Evolutionary conservation across 2,329 filamentous ascomycete species (phyloP).

Genomic region (Colletotrichum higginsianum): DNA sequence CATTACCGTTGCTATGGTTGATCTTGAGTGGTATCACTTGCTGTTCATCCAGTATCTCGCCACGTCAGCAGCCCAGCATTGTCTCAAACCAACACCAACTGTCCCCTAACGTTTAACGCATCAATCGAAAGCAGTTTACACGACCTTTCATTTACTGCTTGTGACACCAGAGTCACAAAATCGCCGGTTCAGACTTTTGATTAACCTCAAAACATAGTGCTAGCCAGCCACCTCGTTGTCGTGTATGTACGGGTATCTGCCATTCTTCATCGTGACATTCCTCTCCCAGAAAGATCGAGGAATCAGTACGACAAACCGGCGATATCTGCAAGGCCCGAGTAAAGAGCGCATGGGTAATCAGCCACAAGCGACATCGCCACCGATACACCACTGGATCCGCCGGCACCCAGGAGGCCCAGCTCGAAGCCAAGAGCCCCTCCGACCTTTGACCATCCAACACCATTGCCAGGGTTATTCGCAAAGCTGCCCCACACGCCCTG

Average conservation of each 20-base stretch:
- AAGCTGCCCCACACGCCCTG: slow-evolving; percentile 32
- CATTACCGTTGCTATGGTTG: no score
- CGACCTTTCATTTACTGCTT: no score
- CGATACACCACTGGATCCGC: slow-evolving; percentile 4
- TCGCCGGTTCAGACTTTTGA: no score
- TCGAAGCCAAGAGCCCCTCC: slow-evolving; percentile 27
- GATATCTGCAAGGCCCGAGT: neutral
- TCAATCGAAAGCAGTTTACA: no score
- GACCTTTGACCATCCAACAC: slow-evolving; percentile 32
- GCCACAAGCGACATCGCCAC: neutral
- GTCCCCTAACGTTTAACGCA: no score
- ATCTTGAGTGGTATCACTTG: no score
- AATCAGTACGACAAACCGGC: slow-evolving; percentile 8
- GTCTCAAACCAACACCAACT: no score
- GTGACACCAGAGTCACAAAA: no score
- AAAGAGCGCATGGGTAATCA: slow-evolving; percentile 18
- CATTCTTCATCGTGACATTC: neutral
- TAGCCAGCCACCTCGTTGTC: no score
- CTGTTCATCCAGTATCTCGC: no score
- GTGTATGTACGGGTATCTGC: neutral
- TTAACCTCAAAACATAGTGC: no score
- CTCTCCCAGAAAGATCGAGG: neutral
- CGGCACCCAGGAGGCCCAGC: slow-evolving; percentile 1
- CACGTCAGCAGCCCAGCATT: no score
- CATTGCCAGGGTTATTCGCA: slow-evolving; percentile 27